Base-by-base conservation (phyloP, 2,329 filamentous ascomycete species). In the Colletotrichum musae region DNA sequence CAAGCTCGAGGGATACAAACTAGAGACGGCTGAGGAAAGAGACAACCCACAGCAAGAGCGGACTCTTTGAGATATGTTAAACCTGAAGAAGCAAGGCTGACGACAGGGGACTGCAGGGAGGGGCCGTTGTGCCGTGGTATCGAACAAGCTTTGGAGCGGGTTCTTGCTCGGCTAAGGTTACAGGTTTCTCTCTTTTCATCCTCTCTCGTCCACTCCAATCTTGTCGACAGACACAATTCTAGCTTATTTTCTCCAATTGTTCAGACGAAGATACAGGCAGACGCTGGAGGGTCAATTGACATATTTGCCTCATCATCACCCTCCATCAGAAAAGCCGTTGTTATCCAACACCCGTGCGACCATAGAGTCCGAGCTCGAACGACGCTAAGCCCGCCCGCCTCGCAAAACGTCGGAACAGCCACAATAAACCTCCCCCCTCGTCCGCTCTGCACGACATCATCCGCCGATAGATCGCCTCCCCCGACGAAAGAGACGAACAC, bases 111-210 rank as follows among this genome's bases (percentile, higher is more conserved):
- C 61, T 24, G 4, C 21, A 21, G 53, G 18, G n/a, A 58, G 62
- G 66, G 62, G 62, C 56, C 28, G 51, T 57, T 26, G 65, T 68
- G 39, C 39, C 16, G 52, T 53, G 51, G 62, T 48, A 57, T 61
- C 63, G 45, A 57, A 70, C 67, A 67, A 70, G 67, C 63, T 70
- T 70, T 70, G 50, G 61, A 61, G 67, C 67, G 57, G 67, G 63
- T 58, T 70, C 56, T 51, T 36, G 32, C 57, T 70, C 45, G 50
- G 62, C 47, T 62, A 50, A 54, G 50, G 59, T 58, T 58, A 47
- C 57, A 47, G 45, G 58, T 57, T 21, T 50, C 43, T 43, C 43
- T 56, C 50, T 50, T 57, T n/a, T 45, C 32, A 21, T 47, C 56
- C 50, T 32, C 41, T 18, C 41, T 43, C 52, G 24, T 60, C 24